Evolutionary conservation across 75 land plant genomes (phyloP).

Genomic region (Sequoia sempervirens): DNA sequence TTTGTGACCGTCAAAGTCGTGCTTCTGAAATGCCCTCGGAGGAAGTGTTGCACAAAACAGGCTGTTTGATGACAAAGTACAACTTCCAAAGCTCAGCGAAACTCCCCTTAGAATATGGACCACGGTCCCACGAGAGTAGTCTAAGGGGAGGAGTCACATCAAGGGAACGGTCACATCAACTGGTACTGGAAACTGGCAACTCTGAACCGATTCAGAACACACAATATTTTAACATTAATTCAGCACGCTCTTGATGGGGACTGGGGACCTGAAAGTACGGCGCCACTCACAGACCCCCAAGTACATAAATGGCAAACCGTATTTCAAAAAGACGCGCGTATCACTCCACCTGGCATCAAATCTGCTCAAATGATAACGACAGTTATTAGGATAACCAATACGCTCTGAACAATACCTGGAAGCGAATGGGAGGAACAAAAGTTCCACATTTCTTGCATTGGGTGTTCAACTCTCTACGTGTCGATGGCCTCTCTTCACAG

Average conservation of each 20-base stretch:
- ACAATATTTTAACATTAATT: slow-evolving; percentile 1
- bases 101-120: too few relatives aligned
- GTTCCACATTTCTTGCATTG: neutral
- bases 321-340: neutral
- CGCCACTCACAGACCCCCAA: neutral
- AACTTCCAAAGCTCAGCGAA: too few relatives aligned
- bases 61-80: too few relatives aligned
- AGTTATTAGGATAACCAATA: neutral
- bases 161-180: neutral
- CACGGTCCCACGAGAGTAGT: too few relatives aligned
- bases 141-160: too few relatives aligned
- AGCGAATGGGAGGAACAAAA: too few relatives aligned
- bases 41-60: too few relatives aligned
- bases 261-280: neutral
- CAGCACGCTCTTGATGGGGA: neutral
- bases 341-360: neutral
- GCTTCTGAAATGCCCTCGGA: too few relatives aligned
- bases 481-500: neutral
- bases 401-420: too few relatives aligned
- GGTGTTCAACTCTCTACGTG: neutral
- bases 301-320: neutral
- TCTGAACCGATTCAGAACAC: neutral
- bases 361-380: neutral
- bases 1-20: too few relatives aligned
- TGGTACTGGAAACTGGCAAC: neutral